Conservation (phyloP, 768 basidiomycete species). For the Termitomyces bulborhizus region DNA sequence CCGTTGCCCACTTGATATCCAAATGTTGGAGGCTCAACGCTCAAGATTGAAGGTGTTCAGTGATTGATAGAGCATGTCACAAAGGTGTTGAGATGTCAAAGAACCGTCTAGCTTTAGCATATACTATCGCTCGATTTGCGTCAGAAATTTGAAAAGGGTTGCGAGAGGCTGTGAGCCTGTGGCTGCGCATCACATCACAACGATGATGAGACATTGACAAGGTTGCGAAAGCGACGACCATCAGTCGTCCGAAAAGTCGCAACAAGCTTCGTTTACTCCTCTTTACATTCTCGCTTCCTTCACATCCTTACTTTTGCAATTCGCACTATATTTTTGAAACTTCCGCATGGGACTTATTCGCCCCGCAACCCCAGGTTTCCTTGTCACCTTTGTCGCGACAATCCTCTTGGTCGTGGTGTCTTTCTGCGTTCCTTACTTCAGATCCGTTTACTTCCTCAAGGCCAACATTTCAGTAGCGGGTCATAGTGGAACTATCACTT, state of each 20-base stretch:
- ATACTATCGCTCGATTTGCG: background rate
- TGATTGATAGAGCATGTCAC: background rate
- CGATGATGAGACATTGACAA: background rate
- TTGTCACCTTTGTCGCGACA: slow-evolving; percentile 77
- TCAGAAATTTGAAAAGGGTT: background rate
- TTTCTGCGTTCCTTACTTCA: slow-evolving; percentile 88
- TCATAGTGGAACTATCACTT: slow-evolving; percentile 58
- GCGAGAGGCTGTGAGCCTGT: background rate
- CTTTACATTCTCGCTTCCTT: too few species aligned
- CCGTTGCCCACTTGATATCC: too few species aligned
- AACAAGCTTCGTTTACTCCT: too few species aligned
- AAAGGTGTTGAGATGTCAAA: background rate
- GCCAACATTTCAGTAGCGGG: slow-evolving; percentile 49
- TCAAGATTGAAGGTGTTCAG: background rate
- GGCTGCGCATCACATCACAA: background rate
- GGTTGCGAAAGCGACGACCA: background rate
- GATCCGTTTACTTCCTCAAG: slow-evolving; percentile 84
- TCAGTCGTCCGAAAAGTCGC: background rate
- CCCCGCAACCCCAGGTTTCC: slow-evolving; percentile 86
- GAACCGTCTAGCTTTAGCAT: background rate
- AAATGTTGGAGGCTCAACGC: background rate
- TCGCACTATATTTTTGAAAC: background rate
- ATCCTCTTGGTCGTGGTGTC: slow-evolving; percentile 78
- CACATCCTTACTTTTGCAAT: background rate
- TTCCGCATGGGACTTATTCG: slow-evolving; percentile 55